These are phyloP conservation scores for Rhododendron ferrugineum DNA, from an alignment of 148 eudicot genomes.

Conservation along the genomic window DNA sequence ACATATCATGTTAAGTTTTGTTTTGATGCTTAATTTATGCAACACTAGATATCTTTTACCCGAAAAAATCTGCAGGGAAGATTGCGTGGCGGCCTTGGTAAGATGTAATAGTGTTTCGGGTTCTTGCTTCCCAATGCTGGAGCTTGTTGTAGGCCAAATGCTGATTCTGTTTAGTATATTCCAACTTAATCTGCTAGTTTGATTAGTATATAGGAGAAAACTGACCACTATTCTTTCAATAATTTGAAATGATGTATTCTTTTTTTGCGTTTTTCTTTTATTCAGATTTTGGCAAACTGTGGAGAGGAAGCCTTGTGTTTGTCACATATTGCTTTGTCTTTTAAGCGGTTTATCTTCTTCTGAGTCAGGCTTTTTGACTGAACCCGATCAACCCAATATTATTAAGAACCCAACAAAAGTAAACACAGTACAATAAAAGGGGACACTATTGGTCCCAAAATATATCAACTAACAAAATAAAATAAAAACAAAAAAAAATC, in stretches of 20 bases:
- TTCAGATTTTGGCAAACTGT: neutral
- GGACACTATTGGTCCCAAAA: too few species aligned
- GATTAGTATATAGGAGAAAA: neutral
- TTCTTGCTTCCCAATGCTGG: constrained; percentile 6
- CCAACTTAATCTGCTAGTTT: neutral
- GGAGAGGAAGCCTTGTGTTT: neutral
- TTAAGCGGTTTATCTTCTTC: neutral
- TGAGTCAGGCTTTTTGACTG: too few species aligned
- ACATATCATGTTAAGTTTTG: neutral
- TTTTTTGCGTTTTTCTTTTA: neutral
- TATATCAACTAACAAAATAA: too few species aligned
- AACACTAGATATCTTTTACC: neutral
- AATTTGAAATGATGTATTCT: neutral
- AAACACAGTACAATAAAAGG: too few species aligned
- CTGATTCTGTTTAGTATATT: neutral
- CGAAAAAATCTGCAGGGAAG: neutral
- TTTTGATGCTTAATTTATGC: neutral
- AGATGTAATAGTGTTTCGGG: neutral
- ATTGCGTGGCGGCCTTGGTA: neutral
- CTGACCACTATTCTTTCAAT: neutral
- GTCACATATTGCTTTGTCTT: neutral
- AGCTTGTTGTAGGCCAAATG: neutral
- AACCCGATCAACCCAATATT: too few species aligned
- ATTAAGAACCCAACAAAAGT: too few species aligned
- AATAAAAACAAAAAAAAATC: too few species aligned